Evolutionary conservation across 1,139 yeast genomes (phyloP).

Genomic region (Kodamaea ohmeri): DNA sequence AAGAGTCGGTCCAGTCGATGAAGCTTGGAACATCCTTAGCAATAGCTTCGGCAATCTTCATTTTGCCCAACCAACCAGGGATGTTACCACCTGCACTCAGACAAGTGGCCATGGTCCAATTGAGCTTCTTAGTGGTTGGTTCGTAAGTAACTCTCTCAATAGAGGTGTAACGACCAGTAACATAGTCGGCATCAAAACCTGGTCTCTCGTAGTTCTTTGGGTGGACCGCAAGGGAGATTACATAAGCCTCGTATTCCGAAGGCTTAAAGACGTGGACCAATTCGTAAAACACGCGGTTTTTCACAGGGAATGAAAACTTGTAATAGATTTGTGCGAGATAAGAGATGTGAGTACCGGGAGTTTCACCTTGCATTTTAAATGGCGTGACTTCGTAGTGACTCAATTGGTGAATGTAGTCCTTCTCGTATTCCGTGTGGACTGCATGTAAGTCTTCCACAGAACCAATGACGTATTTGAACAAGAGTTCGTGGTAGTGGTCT

Average conservation of each 20-base stretch:
- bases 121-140: slow-evolving; percentile 35
- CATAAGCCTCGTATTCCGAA: slow-evolving; percentile 39
- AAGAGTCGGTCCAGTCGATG: slow-evolving; percentile 42
- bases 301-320: slow-evolving; percentile 49
- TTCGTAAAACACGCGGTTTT: slow-evolving; percentile 55
- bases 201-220: slow-evolving; percentile 19
- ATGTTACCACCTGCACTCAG: slow-evolving; percentile 67
- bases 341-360: slow-evolving; percentile 14
- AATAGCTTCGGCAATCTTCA: slow-evolving; percentile 54
- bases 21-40: slow-evolving; percentile 68
- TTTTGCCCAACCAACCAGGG: slow-evolving; percentile 61
- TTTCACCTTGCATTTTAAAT: slow-evolving; percentile 13
- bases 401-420: slow-evolving; percentile 33
- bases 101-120: slow-evolving; percentile 65
- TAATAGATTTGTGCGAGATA: slow-evolving; percentile 38
- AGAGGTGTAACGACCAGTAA: slow-evolving; percentile 52
- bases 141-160: slow-evolving; percentile 52
- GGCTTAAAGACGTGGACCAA: slow-evolving; percentile 47
- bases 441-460: slow-evolving; percentile 19
- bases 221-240: slow-evolving; percentile 51
- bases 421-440: slow-evolving; percentile 37
- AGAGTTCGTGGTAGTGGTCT: slow-evolving; percentile 15
- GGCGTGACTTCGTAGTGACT: slow-evolving; percentile 23
- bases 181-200: slow-evolving; percentile 21
- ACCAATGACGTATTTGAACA: slow-evolving; percentile 20